These are phyloP conservation scores for Filobasidium wieringae DNA, from an alignment of 768 basidiomycete species.

Conservation along the genomic window DNA sequence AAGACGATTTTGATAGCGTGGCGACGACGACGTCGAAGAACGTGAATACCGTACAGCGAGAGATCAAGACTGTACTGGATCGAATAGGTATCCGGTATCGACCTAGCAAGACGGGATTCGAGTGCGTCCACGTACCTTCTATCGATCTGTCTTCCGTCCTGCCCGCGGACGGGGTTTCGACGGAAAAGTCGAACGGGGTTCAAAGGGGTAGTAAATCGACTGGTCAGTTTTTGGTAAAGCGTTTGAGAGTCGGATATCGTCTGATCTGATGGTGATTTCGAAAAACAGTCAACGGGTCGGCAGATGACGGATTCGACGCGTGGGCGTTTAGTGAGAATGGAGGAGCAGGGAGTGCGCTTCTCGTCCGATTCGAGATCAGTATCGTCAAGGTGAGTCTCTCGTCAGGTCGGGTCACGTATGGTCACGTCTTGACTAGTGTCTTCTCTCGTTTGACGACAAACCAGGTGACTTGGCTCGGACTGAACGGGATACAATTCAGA, in stretches of 20 bases:
- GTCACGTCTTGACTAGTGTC: background rate
- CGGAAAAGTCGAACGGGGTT: background rate
- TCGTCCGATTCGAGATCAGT: slow-evolving; percentile 91
- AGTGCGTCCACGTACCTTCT: slow-evolving; percentile 88
- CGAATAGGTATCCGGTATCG: slow-evolving; percentile 92
- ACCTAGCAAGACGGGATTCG: slow-evolving; percentile 79
- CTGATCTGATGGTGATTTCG: background rate
- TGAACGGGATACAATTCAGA: slow-evolving; percentile 93
- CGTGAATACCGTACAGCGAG: slow-evolving; percentile 63
- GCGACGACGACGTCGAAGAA: slow-evolving; percentile 89
- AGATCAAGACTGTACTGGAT: slow-evolving; percentile 75
- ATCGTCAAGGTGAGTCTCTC: slow-evolving; percentile 70
- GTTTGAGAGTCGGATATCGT: background rate
- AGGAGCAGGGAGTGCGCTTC: slow-evolving; percentile 57
- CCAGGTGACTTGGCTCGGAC: slow-evolving; percentile 80
- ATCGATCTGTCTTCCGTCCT: slow-evolving; percentile 72
- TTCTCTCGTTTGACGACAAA: background rate
- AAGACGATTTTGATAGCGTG: slow-evolving; percentile 45
- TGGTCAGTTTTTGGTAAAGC: too few species aligned
- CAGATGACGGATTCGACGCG: slow-evolving; percentile 36
- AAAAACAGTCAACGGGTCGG: background rate
- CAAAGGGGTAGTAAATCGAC: too few species aligned
- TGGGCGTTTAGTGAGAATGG: slow-evolving; percentile 35
- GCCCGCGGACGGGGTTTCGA: slow-evolving; percentile 3
- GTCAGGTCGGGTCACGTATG: background rate